Conservation (phyloP, 2,329 filamentous ascomycete genomes). For the Graphium sp. region DNA sequence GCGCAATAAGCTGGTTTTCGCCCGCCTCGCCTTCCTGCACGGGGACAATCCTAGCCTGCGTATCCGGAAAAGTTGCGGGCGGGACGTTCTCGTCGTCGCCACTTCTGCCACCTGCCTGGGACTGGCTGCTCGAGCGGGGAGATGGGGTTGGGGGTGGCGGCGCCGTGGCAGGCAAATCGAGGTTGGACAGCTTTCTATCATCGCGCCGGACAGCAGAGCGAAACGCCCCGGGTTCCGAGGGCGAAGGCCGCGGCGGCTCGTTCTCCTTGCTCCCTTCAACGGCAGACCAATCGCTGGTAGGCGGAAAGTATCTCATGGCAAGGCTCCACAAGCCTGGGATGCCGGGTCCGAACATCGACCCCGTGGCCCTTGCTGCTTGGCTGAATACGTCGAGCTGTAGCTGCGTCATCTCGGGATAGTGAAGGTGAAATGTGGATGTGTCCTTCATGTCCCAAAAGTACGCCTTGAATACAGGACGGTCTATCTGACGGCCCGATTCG, state of each 20-base stretch:
- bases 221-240: constrained; percentile 3
- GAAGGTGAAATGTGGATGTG: constrained; percentile 37
- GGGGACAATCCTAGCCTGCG: constrained; percentile 18
- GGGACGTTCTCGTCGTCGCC: constrained; percentile 13
- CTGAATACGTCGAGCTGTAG: constrained; percentile 39
- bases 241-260: constrained; percentile 1
- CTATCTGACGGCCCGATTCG: constrained; percentile 38
- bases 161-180: constrained; percentile 10
- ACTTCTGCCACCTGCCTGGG: too few relatives aligned
- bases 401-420: constrained; percentile 48
- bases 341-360: constrained; percentile 35
- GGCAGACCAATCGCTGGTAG: constrained; percentile 13
- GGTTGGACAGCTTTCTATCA: constrained; percentile 8
- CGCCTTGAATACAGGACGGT: constrained; percentile 35
- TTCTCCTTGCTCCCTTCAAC: constrained; percentile 8
- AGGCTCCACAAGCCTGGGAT: constrained; percentile 34
- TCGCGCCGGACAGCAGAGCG: constrained; percentile 10
- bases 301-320: constrained; percentile 41
- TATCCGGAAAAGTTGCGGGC: constrained; percentile 18
- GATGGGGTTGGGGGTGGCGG: constrained; percentile 4
- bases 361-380: constrained; percentile 27
- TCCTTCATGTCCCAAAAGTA: constrained; percentile 40
- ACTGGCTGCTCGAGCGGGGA: too few relatives aligned
- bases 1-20: constrained; percentile 38
- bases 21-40: constrained; percentile 12